Percentiles rank a stretch among this genome's conserved stretches.
These are phyloP conservation scores for Venturia asperata DNA, from an alignment of 2,329 filamentous ascomycete genomes.

Conservation along the genomic window DNA sequence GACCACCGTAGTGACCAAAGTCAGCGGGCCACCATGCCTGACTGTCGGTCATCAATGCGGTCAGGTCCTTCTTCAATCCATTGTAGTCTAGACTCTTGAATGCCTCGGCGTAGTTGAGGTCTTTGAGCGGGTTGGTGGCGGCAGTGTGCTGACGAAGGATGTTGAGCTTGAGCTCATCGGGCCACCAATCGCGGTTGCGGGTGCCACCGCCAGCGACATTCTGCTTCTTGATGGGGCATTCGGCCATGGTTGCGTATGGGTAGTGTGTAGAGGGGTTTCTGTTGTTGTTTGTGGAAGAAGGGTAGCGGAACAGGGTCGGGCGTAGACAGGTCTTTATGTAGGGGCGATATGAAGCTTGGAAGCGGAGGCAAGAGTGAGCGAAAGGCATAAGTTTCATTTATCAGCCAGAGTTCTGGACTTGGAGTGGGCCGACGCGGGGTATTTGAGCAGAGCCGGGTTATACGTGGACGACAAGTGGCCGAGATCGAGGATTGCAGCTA, in stretches of 20 bases:
- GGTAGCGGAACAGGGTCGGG: neutral
- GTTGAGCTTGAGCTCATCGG: conserved; percentile 58
- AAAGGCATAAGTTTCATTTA: conserved; percentile 5
- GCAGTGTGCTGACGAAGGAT: conserved; percentile 65
- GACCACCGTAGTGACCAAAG: conserved; percentile 72
- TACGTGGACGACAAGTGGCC: neutral
- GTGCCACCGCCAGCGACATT: conserved; percentile 53
- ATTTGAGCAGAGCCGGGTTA: neutral
- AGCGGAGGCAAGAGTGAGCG: neutral
- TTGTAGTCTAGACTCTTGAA: conserved; percentile 67
- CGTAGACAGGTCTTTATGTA: conserved; percentile 3
- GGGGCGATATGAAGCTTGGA: neutral
- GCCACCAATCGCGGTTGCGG: conserved; percentile 67
- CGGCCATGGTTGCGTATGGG: conserved; percentile 15
- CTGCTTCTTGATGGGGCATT: conserved; percentile 13
- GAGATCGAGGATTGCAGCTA: neutral
- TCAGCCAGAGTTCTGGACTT: conserved; percentile 6
- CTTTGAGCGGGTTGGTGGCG: conserved; percentile 55
- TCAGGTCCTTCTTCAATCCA: conserved; percentile 66
- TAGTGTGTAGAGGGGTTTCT: neutral
- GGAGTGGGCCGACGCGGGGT: neutral
- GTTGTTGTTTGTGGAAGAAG: neutral
- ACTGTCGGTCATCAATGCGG: conserved; percentile 66
- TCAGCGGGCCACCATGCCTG: conserved; percentile 79
- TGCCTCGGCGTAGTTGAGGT: conserved; percentile 65